These are phyloP conservation scores for Juglanconis oblonga DNA, from an alignment of 2,329 filamentous ascomycete genomes.

Conservation along the genomic window DNA sequence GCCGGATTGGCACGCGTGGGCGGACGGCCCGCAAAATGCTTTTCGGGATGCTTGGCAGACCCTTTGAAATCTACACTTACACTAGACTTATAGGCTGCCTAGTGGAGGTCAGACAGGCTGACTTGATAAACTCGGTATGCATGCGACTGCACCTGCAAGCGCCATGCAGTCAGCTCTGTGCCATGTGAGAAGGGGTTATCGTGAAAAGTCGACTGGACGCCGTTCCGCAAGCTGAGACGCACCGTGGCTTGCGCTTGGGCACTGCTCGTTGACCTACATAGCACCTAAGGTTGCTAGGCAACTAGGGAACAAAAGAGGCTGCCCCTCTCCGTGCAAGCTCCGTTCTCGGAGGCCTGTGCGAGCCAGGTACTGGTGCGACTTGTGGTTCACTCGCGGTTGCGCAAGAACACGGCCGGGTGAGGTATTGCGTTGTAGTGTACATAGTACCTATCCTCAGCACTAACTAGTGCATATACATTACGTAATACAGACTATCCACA, in stretches of 20 bases:
- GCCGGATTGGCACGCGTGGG: neutral
- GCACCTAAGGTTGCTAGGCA: neutral
- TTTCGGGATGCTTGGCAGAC: neutral
- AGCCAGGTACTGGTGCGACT: neutral
- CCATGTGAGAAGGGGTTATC: too few relatives aligned
- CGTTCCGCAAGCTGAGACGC: too few relatives aligned
- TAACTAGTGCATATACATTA: too few relatives aligned
- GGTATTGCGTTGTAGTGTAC: too few relatives aligned
- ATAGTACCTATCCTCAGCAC: too few relatives aligned
- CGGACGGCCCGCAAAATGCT: neutral
- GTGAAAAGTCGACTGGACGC: too few relatives aligned
- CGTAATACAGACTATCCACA: too few relatives aligned
- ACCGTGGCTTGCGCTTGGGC: neutral
- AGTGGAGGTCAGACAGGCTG: too few relatives aligned
- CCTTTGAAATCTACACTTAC: neutral
- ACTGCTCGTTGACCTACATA: neutral
- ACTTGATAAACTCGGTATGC: too few relatives aligned
- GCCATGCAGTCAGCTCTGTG: too few relatives aligned
- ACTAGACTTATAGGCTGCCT: neutral
- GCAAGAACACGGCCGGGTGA: neutral
- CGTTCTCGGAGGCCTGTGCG: neutral
- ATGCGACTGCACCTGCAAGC: too few relatives aligned
- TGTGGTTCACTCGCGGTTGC: neutral
- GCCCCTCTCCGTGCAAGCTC: neutral
- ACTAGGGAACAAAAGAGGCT: neutral